phyloP scores from a whole-genome alignment of 129 eudicot species.

The Pittosporum tobira region DNA sequence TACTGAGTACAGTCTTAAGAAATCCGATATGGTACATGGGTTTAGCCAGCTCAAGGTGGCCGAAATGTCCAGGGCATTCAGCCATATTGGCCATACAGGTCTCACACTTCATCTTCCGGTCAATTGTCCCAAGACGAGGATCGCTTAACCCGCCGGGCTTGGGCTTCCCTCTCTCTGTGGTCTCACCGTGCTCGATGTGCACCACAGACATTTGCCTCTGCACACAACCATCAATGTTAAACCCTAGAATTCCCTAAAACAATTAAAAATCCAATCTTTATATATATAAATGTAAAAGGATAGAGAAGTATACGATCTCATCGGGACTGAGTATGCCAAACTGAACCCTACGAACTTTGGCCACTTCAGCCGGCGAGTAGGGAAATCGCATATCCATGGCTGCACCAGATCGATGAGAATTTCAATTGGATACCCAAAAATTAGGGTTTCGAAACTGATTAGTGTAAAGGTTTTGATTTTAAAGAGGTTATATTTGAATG shows the following conservation, averaged over 20 bases:
- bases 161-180: slow-evolving; percentile 89
- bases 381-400: slow-evolving; percentile 85
- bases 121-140: slow-evolving; percentile 86
- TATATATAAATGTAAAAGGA: neutral
- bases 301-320: slow-evolving; percentile 58
- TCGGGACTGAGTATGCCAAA: slow-evolving; percentile 96
- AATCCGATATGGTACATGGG: slow-evolving; percentile 97
- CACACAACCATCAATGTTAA: slow-evolving; percentile 10
- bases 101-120: slow-evolving; percentile 87
- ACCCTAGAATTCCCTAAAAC: neutral
- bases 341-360: slow-evolving; percentile 80
- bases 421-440: neutral
- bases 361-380: slow-evolving; percentile 88
- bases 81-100: slow-evolving; percentile 98
- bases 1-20: slow-evolving; percentile 84
- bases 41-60: slow-evolving; percentile 95
- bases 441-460: slow-evolving; percentile 14
- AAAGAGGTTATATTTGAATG: slow-evolving; percentile 1
- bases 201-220: slow-evolving; percentile 99
- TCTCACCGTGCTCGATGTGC: slow-evolving; percentile 87
- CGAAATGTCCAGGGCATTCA: slow-evolving; percentile 97
- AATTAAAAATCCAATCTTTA: slow-evolving; percentile 1
- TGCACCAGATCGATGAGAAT: slow-evolving; percentile 15
- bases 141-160: slow-evolving; percentile 89
- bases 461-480: neutral